Conservation (phyloP, 352 stramenopile genomes). For the Phytophthora cactorum region DNA sequence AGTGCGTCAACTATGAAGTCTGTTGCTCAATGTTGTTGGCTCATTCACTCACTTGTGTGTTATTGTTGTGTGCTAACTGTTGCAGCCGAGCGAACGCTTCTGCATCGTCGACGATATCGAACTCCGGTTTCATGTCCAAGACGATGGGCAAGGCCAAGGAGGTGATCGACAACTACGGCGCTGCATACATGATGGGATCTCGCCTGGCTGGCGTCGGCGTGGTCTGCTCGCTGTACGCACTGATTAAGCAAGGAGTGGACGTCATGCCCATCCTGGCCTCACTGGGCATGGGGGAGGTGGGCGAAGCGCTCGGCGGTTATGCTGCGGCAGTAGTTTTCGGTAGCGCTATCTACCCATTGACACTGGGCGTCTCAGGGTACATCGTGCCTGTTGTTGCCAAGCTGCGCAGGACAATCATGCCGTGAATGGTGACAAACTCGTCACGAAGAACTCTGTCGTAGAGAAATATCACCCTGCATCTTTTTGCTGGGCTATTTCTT, state of each 20-base stretch:
- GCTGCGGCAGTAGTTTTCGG: conserved; percentile 81
- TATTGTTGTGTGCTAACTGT: conserved; percentile 13
- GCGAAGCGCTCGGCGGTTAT: conserved; percentile 76
- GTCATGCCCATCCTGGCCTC: conserved; percentile 79
- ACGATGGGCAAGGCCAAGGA: conserved; percentile 73
- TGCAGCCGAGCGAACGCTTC: conserved; percentile 33
- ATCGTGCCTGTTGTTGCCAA: conserved; percentile 76
- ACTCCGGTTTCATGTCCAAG: conserved; percentile 56
- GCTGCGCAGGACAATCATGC: conserved; percentile 49
- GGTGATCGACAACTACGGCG: conserved; percentile 88
- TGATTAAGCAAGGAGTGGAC: conserved; percentile 87
- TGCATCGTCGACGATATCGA: conserved; percentile 10
- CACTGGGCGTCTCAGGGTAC: conserved; percentile 78
- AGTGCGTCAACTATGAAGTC: conserved; percentile 35
- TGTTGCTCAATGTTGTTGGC: not conserved
- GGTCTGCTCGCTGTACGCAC: conserved; percentile 70
- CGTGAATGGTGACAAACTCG: conserved; percentile 28
- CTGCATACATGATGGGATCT: conserved; percentile 90
- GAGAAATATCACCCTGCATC: conserved; percentile 9
- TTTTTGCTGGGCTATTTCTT: conserved; percentile 1
- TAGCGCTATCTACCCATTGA: conserved; percentile 82
- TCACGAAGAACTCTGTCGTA: not conserved
- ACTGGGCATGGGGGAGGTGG: conserved; percentile 72
- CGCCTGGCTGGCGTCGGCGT: conserved; percentile 80
- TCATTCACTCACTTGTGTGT: not conserved